Conservation (phyloP, 371 early-diverging fungal species). For the Mucor mucedo region DNA sequence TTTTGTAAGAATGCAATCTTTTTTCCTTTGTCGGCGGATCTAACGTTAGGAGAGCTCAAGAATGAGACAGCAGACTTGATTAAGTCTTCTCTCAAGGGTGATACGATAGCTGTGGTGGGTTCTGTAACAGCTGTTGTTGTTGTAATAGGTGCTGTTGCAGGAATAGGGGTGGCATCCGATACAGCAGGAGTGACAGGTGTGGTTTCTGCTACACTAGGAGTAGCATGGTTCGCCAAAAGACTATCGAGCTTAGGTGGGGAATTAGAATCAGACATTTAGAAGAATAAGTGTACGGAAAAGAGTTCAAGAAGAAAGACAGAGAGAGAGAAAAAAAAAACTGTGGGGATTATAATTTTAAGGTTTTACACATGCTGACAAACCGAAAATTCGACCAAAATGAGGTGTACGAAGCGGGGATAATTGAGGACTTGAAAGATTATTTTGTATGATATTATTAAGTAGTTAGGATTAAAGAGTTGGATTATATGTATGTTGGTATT, state of each 20-base stretch:
- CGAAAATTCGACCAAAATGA: neutral
- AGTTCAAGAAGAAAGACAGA: neutral
- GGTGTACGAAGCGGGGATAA: neutral
- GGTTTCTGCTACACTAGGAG: neutral
- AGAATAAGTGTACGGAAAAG: neutral
- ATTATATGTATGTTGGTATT: no score
- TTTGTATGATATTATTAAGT: constrained; percentile 1
- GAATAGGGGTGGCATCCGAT: neutral
- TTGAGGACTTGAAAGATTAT: no score
- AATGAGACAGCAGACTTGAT: constrained; percentile 64
- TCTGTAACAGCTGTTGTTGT: neutral
- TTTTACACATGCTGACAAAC: constrained; percentile 12
- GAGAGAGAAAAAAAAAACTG: neutral
- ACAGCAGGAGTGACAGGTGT: constrained; percentile 1
- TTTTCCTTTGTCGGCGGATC: constrained; percentile 59
- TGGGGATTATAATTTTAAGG: constrained; percentile 12
- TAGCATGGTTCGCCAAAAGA: neutral
- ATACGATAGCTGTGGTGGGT: constrained; percentile 8
- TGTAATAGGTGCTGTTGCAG: constrained; percentile 2
- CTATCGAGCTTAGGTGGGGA: neutral
- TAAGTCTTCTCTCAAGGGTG: constrained; percentile 50
- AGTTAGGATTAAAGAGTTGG: neutral
- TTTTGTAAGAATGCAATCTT: constrained; percentile 67
- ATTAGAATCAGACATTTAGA: constrained; percentile 7
- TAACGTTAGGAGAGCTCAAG: constrained; percentile 62